Evolutionary conservation across 495 filamentous ascomycete genomes (phyloP).

Genomic region (Cudoniella acicularis): DNA sequence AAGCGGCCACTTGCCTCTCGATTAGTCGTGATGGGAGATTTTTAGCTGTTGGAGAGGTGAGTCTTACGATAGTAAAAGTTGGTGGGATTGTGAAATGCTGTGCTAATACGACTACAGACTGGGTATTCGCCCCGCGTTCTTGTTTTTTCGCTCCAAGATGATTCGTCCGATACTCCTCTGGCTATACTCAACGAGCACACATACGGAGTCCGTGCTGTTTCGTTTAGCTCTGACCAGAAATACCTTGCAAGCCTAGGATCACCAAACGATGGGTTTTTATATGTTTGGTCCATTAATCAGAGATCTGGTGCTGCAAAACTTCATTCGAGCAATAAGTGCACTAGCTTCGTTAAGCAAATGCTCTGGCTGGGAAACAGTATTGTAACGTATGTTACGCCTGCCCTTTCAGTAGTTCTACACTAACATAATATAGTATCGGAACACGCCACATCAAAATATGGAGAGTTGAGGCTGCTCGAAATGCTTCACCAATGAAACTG

Average conservation of each 20-base stretch:
- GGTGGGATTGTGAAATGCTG: background rate
- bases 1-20: slow-evolving; percentile 92
- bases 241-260: slow-evolving; percentile 86
- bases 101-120: slow-evolving; percentile 46
- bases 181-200: slow-evolving; percentile 84
- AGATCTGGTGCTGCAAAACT: slow-evolving; percentile 81
- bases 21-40: slow-evolving; percentile 87
- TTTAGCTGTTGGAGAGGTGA: slow-evolving; percentile 85
- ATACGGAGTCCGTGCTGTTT: slow-evolving; percentile 81
- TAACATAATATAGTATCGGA: slow-evolving; percentile 59
- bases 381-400: slow-evolving; percentile 51
- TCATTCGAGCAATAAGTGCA: slow-evolving; percentile 93
- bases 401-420: slow-evolving; percentile 3
- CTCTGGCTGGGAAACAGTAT: slow-evolving; percentile 67
- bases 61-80: no score
- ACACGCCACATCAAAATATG: slow-evolving; percentile 93
- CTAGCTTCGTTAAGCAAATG: slow-evolving; percentile 74
- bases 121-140: slow-evolving; percentile 90
- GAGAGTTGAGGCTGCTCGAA: slow-evolving; percentile 65
- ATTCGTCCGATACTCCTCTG: slow-evolving; percentile 75
- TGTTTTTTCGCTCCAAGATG: slow-evolving; percentile 79
- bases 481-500: slow-evolving; percentile 43
- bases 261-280: slow-evolving; percentile 89
- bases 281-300: slow-evolving; percentile 81
- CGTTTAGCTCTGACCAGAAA: slow-evolving; percentile 83